Conservation (phyloP, 768 basidiomycete species). For the Amanita molliuscula region DNA sequence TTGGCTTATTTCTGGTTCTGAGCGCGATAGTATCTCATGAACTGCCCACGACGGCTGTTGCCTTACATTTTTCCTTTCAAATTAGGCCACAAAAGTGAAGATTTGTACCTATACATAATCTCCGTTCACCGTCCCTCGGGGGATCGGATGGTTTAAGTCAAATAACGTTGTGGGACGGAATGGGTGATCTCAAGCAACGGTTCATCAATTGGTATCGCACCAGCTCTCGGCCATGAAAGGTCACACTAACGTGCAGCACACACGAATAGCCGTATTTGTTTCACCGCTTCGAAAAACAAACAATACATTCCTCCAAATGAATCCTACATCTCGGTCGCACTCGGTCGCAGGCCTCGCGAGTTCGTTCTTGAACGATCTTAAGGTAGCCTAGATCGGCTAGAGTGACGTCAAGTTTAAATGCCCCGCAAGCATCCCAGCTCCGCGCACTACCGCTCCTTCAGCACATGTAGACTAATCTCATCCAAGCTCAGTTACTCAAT, state of each 20-base stretch:
- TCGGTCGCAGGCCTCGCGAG: conserved; percentile 3
- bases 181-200: not conserved
- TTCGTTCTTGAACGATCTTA: not conserved
- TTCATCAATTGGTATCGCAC: not conserved
- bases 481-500: not conserved
- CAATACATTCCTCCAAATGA: not conserved
- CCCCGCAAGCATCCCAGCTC: not conserved
- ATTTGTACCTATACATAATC: not conserved
- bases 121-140: not conserved
- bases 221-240: not conserved
- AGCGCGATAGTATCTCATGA: not conserved
- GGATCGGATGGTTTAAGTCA: not conserved
- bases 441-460: not conserved
- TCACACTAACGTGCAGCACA: not conserved
- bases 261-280: not conserved
- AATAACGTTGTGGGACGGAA: not conserved
- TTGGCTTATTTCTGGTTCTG: not conserved
- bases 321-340: conserved; percentile 1
- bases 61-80: not conserved
- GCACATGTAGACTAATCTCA: not conserved
- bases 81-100: not conserved
- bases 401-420: conserved; percentile 3
- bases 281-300: not conserved
- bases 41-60: not conserved
- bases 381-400: conserved; percentile 2